These are phyloP conservation scores for Epichloe festucae DNA, from an alignment of 2,329 filamentous ascomycete genomes.

Conservation along the genomic window DNA sequence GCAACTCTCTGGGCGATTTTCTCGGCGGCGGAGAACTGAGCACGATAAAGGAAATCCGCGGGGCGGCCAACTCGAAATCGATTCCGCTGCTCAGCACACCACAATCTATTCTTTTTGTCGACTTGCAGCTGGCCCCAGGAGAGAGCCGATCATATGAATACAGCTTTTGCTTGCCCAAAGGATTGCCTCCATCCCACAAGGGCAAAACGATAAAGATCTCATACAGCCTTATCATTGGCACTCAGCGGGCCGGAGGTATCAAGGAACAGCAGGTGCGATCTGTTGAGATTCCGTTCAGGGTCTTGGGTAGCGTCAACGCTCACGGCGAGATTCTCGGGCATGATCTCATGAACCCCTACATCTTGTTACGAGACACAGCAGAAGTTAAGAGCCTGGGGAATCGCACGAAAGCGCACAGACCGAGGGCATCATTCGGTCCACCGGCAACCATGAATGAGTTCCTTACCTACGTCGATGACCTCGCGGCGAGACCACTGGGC, in stretches of 20 bases:
- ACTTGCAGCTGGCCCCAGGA: constrained; percentile 73
- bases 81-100: constrained; percentile 89
- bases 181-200: constrained; percentile 80
- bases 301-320: constrained; percentile 83
- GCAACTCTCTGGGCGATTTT: constrained; percentile 76
- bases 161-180: constrained; percentile 70
- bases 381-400: constrained; percentile 36
- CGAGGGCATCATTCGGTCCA: constrained; percentile 16
- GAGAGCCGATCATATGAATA: constrained; percentile 85
- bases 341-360: constrained; percentile 88
- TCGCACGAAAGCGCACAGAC: constrained; percentile 15
- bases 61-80: constrained; percentile 69
- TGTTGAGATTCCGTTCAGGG: constrained; percentile 85
- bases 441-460: constrained; percentile 50
- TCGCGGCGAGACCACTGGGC: constrained; percentile 47
- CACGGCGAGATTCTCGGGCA: constrained; percentile 83
- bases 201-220: constrained; percentile 89
- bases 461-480: constrained; percentile 61
- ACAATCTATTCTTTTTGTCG: constrained; percentile 91
- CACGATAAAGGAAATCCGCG: constrained; percentile 91
- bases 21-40: constrained; percentile 80
- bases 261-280: constrained; percentile 75
- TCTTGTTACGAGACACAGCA: constrained; percentile 75
- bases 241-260: constrained; percentile 67
- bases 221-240: constrained; percentile 84